Conservation (phyloP, 2,329 filamentous ascomycete species). For the Fusarium hostae region DNA sequence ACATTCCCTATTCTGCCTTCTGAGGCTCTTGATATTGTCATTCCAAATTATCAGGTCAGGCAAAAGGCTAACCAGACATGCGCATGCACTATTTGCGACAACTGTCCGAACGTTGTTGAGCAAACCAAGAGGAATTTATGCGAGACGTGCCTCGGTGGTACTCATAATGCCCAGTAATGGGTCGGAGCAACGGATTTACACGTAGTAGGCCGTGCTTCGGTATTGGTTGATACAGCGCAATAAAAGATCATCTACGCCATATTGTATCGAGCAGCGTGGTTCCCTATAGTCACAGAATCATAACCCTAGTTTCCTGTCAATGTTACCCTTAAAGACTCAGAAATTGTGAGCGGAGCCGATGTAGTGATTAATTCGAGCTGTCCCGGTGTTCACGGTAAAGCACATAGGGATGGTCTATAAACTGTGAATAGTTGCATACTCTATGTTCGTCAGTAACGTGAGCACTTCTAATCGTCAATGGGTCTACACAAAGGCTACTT, state of each 20-base stretch:
- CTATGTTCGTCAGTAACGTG: fast-evolving
- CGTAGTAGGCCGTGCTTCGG: fast-evolving
- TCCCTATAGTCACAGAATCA: fast-evolving
- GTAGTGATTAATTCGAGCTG: too few species aligned
- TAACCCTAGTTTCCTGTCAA: not conserved
- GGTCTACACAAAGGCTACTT: fast-evolving
- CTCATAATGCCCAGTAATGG: not conserved
- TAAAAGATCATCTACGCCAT: fast-evolving
- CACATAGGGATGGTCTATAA: fast-evolving
- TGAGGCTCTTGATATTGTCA: too few species aligned
- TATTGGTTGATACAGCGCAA: too few species aligned
- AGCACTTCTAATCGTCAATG: fast-evolving
- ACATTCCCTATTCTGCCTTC: too few species aligned
- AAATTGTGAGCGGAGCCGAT: too few species aligned
- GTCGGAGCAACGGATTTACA: fast-evolving
- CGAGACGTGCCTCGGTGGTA: fast-evolving
- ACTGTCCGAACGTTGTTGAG: not conserved
- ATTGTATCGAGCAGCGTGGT: fast-evolving
- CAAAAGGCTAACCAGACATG: not conserved
- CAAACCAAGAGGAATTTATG: not conserved
- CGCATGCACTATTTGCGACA: not conserved
- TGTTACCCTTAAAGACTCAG: fast-evolving
- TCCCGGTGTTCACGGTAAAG: fast-evolving
- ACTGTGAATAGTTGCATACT: fast-evolving
- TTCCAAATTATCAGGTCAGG: fast-evolving